phyloP scores from a whole-genome alignment of 2,329 filamentous ascomycete species.

The Parastagonospora avenae region DNA sequence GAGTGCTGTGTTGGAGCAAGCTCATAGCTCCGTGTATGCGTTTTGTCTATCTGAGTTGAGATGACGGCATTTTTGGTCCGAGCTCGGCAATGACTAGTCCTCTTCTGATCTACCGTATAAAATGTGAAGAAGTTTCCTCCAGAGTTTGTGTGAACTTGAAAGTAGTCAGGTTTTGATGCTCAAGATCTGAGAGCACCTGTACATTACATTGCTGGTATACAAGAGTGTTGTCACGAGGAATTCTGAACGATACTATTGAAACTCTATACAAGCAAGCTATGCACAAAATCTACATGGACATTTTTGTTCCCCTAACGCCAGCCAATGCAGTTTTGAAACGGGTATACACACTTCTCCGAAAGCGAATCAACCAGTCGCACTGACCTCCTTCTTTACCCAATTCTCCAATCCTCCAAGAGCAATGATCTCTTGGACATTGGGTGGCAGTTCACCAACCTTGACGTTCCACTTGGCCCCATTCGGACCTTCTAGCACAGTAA shows the following conservation, averaged over 20 bases:
- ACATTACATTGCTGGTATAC: too few relatives aligned
- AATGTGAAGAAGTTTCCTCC: too few relatives aligned
- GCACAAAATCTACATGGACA: neutral
- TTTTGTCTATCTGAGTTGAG: neutral
- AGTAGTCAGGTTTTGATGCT: too few relatives aligned
- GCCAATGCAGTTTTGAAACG: neutral
- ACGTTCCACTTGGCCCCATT: slow-evolving; percentile 73
- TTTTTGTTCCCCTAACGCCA: neutral
- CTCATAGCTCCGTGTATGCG: neutral
- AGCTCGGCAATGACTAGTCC: neutral
- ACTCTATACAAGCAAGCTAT: neutral
- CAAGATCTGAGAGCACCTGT: too few relatives aligned
- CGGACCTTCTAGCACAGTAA: slow-evolving; percentile 72
- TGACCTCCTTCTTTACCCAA: slow-evolving; percentile 78
- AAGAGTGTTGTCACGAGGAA: too few relatives aligned
- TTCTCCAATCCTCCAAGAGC: slow-evolving; percentile 74
- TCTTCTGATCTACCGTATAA: too few relatives aligned
- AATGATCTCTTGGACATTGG: slow-evolving; percentile 74
- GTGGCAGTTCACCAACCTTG: slow-evolving; percentile 80
- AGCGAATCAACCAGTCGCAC: slow-evolving; percentile 26
- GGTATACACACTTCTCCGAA: slow-evolving; percentile 20
- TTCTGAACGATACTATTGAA: too few relatives aligned
- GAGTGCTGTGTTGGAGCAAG: neutral
- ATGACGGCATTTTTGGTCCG: slow-evolving; percentile 10
- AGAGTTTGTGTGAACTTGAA: too few relatives aligned